phyloP scores from a whole-genome alignment of 495 filamentous ascomycete species.

The Mycothermus thermophilus region DNA sequence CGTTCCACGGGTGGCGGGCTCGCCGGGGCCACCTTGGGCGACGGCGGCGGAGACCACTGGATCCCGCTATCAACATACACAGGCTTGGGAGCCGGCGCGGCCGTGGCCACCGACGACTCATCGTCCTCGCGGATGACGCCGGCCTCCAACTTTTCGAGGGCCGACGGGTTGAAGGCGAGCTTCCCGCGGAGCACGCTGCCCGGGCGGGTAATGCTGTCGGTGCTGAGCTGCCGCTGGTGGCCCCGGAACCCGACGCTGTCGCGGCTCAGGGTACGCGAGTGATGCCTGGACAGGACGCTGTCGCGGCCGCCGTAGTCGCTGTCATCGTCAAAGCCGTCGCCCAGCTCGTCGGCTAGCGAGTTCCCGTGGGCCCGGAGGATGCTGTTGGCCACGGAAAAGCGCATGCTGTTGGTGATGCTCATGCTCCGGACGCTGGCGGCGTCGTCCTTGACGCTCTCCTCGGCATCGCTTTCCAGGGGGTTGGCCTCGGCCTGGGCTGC shows the following conservation, averaged over 20 bases:
- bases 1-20: conserved; percentile 28
- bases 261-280: conserved; percentile 24
- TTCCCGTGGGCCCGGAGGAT: conserved; percentile 46
- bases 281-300: conserved; percentile 21
- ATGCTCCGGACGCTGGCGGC: conserved; percentile 61
- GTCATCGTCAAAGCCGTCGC: conserved; percentile 56
- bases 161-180: conserved; percentile 31
- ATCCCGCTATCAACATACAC: conserved; percentile 59
- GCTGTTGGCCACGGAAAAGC: conserved; percentile 55
- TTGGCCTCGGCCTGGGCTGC: conserved; percentile 21
- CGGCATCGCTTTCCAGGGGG: conserved; percentile 35
- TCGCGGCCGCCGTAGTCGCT: conserved; percentile 41
- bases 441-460: conserved; percentile 48
- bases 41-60: conserved; percentile 72
- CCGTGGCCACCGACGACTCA: conserved; percentile 17
- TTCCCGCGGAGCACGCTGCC: conserved; percentile 36
- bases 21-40: conserved; percentile 39
- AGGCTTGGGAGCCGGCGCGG: conserved; percentile 10
- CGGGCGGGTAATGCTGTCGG: conserved; percentile 35
- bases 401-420: conserved; percentile 59
- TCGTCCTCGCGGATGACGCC: conserved; percentile 38
- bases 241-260: conserved; percentile 26
- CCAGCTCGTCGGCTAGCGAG: conserved; percentile 81
- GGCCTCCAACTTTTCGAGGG: conserved; percentile 36
- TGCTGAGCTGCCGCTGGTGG: conserved; percentile 36